phyloP scores from a whole-genome alignment of 1,284 basidiomycete genomes.

The Cryptococcus wingfieldii region DNA sequence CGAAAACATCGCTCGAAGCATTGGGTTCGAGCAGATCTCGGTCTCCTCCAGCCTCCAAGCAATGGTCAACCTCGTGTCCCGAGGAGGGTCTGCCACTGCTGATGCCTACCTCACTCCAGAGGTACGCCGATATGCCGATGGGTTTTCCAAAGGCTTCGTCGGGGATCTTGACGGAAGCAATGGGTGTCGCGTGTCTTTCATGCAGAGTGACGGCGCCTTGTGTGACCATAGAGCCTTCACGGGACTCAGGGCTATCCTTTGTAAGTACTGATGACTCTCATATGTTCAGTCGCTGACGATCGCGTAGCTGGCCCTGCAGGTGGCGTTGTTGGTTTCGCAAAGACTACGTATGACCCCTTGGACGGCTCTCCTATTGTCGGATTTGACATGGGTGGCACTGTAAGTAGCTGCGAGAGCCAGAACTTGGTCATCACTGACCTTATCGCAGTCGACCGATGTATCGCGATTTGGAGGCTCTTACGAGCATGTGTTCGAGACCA shows the following conservation, averaged over 20 bases:
- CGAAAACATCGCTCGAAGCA: conserved; percentile 29
- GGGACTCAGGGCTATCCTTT: conserved; percentile 37
- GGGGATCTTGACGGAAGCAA: conserved; percentile 38
- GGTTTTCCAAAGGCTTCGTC: conserved; percentile 49
- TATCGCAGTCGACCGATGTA: conserved; percentile 60
- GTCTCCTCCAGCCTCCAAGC: conserved; percentile 35
- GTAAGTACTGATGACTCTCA: conserved; percentile 12
- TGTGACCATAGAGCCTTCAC: conserved; percentile 33
- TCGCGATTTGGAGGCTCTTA: conserved; percentile 50
- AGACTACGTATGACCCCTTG: conserved; percentile 38
- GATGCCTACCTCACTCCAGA: conserved; percentile 56
- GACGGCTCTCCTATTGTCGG: conserved; percentile 38
- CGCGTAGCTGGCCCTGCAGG: conserved; percentile 51
- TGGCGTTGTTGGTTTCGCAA: conserved; percentile 53
- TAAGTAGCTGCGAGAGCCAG: background rate
- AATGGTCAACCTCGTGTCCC: conserved; percentile 54
- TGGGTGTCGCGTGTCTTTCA: conserved; percentile 49
- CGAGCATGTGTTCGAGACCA: conserved; percentile 55
- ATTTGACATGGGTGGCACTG: conserved; percentile 55
- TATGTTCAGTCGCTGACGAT: background rate
- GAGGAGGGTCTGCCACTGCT: conserved; percentile 52
- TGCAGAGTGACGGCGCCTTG: conserved; percentile 51
- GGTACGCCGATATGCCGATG: conserved; percentile 48
- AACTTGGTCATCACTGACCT: background rate
- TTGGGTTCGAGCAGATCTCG: conserved; percentile 44